phyloP scores from a whole-genome alignment of 2,329 filamentous ascomycete species.

The Alternaria solani region DNA sequence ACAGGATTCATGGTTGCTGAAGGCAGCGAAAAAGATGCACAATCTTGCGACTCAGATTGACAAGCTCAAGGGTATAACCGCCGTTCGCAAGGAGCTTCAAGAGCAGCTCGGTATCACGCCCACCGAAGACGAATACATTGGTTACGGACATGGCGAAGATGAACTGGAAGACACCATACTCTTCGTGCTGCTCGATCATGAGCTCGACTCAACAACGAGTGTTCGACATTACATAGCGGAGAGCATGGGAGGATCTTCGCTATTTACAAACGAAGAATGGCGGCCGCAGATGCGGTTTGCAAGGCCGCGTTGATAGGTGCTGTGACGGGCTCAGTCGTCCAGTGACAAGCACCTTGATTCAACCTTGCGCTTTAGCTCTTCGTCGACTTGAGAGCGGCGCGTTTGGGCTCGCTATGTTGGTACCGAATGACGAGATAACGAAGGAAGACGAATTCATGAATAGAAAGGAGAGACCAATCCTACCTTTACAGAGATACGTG shows the following conservation, averaged over 20 bases:
- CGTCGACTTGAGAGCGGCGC: background rate
- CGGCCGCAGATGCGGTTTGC: background rate
- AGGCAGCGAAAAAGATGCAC: background rate
- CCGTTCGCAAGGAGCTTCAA: background rate
- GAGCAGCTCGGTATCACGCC: background rate
- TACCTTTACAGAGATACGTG: background rate
- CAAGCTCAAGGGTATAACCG: background rate
- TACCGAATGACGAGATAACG: background rate
- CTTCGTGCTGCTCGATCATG: constrained; percentile 1
- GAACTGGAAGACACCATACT: too few relatives aligned
- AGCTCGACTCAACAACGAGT: background rate
- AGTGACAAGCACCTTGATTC: background rate
- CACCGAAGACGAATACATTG: background rate
- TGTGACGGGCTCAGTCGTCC: background rate
- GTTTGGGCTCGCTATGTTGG: background rate
- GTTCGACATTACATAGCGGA: background rate
- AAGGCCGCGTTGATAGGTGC: background rate
- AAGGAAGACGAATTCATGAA: background rate
- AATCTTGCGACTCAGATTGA: background rate
- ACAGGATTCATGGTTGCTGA: background rate
- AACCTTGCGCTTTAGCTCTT: too few relatives aligned
- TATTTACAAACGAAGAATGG: background rate
- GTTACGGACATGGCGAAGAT: background rate
- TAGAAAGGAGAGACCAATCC: background rate
- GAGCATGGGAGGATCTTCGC: constrained; percentile 2